These are phyloP conservation scores for Helianthus annuus DNA, from an alignment of 129 eudicot species.

Conservation along the genomic window DNA sequence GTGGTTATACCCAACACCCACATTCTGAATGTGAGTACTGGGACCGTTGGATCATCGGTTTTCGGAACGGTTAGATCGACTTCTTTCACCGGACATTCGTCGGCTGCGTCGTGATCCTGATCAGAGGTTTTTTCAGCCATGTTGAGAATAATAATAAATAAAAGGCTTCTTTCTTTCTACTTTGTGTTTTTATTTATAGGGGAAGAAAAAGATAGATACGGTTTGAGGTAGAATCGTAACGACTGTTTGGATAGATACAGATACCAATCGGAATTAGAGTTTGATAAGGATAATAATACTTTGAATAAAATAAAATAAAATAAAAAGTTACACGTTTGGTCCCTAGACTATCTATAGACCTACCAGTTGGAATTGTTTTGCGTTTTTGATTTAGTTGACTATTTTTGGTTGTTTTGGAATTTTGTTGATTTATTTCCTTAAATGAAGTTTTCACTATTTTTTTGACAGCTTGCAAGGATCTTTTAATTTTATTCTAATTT, in stretches of 20 bases:
- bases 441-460: neutral
- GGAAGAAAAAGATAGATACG: slow-evolving; percentile 7
- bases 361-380: neutral
- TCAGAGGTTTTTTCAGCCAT: slow-evolving; percentile 14
- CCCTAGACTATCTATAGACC: neutral
- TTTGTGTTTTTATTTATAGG: neutral
- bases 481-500: neutral
- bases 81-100: slow-evolving; percentile 47
- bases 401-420: neutral
- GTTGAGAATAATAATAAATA: neutral
- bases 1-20: slow-evolving; percentile 65
- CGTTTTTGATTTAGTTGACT: neutral
- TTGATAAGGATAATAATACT: slow-evolving; percentile 14
- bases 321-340: neutral
- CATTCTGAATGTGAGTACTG: slow-evolving; percentile 64
- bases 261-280: neutral
- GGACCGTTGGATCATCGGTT: slow-evolving; percentile 66
- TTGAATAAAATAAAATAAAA: too few species aligned
- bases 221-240: slow-evolving; percentile 13
- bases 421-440: neutral
- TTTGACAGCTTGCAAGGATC: neutral
- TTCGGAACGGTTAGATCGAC: slow-evolving; percentile 70
- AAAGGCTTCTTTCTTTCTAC: too few species aligned
- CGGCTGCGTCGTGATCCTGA: neutral
- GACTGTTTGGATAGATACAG: slow-evolving; percentile 17